Conservation (phyloP, 225 moss, liverwort and hornwort species). For the Thuidium tamariscinum region DNA sequence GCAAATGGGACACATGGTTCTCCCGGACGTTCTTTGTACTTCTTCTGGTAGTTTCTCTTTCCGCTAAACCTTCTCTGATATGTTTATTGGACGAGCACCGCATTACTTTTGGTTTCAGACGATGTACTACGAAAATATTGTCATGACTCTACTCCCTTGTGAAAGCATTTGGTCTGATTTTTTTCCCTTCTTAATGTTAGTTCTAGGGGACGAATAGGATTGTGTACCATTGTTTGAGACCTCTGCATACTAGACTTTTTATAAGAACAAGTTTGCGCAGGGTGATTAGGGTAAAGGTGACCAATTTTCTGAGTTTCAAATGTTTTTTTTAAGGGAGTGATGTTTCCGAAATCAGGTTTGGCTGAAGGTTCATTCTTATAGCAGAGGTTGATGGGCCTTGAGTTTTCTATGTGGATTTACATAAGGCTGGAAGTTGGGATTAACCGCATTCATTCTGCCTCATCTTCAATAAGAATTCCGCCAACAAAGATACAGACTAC, state of each 20-base stretch:
- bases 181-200: background rate
- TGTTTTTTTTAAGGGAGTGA: background rate
- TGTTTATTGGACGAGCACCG: background rate
- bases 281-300: background rate
- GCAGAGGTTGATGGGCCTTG: background rate
- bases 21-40: constrained; percentile 63
- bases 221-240: background rate
- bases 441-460: background rate
- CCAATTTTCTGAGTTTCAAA: background rate
- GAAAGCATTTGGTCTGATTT: background rate
- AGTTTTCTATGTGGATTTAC: background rate
- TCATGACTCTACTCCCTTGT: background rate
- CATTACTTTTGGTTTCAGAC: background rate
- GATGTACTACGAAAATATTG: background rate
- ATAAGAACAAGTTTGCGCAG: background rate
- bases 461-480: background rate
- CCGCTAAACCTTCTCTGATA: background rate
- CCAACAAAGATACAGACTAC: background rate
- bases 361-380: background rate
- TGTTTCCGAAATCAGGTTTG: background rate
- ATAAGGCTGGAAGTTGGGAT: background rate
- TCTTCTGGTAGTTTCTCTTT: constrained; percentile 48
- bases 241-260: background rate
- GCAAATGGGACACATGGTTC: constrained; percentile 79
- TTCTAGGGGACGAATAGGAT: background rate